Evolutionary conservation across 2,329 filamentous ascomycete genomes (phyloP).

Genomic region (Alternaria incomplexa): DNA sequence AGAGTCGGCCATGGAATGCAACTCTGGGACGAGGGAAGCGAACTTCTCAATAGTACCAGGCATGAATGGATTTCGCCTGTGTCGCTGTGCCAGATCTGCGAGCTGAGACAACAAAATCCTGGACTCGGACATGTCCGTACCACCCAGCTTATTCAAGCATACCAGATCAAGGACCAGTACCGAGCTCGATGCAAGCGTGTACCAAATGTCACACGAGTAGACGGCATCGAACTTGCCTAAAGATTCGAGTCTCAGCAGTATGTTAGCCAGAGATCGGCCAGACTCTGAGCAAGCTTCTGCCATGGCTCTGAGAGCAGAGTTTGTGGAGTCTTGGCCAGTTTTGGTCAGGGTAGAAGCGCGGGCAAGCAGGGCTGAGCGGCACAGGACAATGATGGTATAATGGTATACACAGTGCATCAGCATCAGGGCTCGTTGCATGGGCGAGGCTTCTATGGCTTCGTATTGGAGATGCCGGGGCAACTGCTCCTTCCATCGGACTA

Average conservation of each 20-base stretch:
- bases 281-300: constrained; percentile 49
- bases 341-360: constrained; percentile 42
- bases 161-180: constrained; percentile 49
- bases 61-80: constrained; percentile 42
- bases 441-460: constrained; percentile 41
- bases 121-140: constrained; percentile 33
- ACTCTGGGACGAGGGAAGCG: constrained; percentile 45
- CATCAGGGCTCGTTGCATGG: constrained; percentile 48
- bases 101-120: constrained; percentile 43
- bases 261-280: constrained; percentile 41
- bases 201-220: constrained; percentile 53
- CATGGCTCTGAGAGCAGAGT: constrained; percentile 39
- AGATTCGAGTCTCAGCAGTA: constrained; percentile 46
- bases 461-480: constrained; percentile 48
- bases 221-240: constrained; percentile 50
- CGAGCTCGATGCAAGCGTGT: constrained; percentile 46
- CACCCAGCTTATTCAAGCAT: constrained; percentile 30
- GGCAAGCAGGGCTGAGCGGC: constrained; percentile 49
- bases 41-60: constrained; percentile 49
- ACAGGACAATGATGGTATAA: constrained; percentile 49
- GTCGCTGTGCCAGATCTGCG: constrained; percentile 42
- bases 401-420: constrained; percentile 51
- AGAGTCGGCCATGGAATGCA: constrained; percentile 43
- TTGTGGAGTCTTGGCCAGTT: constrained; percentile 32
- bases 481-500: constrained; percentile 48